phyloP scores from a whole-genome alignment of 202 grass and related monocot genomes.

The Setaria viridis region DNA sequence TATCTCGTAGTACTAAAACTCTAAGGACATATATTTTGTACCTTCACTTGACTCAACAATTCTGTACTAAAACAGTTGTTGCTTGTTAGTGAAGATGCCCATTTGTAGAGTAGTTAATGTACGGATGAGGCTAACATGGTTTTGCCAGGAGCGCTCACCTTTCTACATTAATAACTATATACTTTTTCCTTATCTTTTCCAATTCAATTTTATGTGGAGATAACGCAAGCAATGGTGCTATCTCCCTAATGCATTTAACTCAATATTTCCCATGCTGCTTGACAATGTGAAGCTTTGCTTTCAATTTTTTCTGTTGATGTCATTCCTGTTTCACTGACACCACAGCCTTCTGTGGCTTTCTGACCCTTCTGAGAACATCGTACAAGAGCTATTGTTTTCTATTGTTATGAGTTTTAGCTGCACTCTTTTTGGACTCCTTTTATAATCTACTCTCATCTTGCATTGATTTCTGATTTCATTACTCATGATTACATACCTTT shows the following conservation, averaged over 20 bases:
- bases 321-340: neutral
- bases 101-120: too few relatives aligned
- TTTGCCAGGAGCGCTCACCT: neutral
- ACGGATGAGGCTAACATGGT: neutral
- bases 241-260: neutral
- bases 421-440: neutral
- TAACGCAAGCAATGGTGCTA: neutral
- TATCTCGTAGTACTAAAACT: neutral
- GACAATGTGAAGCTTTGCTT: neutral
- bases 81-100: neutral
- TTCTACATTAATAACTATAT: neutral
- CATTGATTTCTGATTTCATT: constrained; percentile 1
- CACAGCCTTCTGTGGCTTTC: neutral
- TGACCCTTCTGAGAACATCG: neutral
- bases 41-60: neutral
- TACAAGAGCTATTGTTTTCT: neutral
- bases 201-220: neutral
- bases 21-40: neutral
- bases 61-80: neutral
- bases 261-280: neutral
- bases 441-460: constrained; percentile 6
- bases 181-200: neutral
- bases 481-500: neutral
- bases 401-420: neutral
- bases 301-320: neutral